phyloP scores from a whole-genome alignment of 116 monocot species.

The Dioscorea cayenensis region DNA sequence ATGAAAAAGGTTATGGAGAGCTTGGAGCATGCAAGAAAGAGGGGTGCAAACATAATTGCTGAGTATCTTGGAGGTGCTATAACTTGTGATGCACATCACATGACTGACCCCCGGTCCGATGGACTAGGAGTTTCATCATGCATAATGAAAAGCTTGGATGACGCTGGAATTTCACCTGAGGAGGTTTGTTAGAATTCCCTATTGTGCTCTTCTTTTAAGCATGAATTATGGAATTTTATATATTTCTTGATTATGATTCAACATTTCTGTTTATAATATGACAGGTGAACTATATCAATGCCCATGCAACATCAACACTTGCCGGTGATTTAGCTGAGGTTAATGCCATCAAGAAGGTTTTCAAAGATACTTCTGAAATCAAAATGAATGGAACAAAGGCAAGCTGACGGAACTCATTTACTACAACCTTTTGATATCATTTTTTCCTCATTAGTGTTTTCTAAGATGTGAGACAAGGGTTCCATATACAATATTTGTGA shows the following conservation, averaged over 20 bases:
- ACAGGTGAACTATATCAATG: slow-evolving; percentile 76
- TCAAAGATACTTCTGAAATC: slow-evolving; percentile 48
- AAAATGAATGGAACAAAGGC: slow-evolving; percentile 98
- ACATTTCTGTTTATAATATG: background rate
- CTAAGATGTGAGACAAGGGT: too few relatives aligned
- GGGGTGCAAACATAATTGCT: slow-evolving; percentile 44
- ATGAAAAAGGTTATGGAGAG: slow-evolving; percentile 27
- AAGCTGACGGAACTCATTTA: too few relatives aligned
- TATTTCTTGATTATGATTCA: background rate
- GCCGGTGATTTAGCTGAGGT: slow-evolving; percentile 69
- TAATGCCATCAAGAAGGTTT: slow-evolving; percentile 60
- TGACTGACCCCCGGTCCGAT: slow-evolving; percentile 54
- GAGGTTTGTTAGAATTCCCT: slow-evolving; percentile 24
- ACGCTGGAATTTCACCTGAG: slow-evolving; percentile 52
- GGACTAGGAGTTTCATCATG: slow-evolving; percentile 55
- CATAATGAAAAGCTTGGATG: slow-evolving; percentile 36
- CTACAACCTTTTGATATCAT: background rate
- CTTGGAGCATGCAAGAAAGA: slow-evolving; percentile 50
- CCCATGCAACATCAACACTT: slow-evolving; percentile 77
- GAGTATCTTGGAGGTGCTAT: slow-evolving; percentile 58
- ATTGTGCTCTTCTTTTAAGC: background rate
- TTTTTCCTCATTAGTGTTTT: background rate
- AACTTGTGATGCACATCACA: slow-evolving; percentile 59
- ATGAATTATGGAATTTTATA: background rate
- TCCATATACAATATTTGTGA: too few relatives aligned